phyloP scores from a whole-genome alignment of 140 eudicot genomes.

The Flaveria floridana region DNA sequence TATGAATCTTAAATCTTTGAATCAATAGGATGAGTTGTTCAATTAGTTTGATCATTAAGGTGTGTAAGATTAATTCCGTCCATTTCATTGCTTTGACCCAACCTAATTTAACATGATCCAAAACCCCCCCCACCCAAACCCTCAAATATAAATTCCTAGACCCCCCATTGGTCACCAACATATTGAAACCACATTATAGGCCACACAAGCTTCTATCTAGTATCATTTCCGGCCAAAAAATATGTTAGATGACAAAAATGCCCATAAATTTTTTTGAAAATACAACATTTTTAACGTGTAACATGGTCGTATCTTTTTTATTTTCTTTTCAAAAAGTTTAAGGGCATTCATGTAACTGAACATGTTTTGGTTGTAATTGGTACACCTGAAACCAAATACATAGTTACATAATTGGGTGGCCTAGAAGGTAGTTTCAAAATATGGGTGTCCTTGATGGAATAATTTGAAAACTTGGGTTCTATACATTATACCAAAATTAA shows the following conservation, averaged over 20 bases:
- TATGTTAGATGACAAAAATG: background rate
- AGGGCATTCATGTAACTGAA: background rate
- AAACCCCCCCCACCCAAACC: too few species aligned
- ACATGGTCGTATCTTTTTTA: background rate
- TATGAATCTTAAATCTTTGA: too few species aligned
- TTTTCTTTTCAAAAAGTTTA: background rate
- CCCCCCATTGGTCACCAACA: too few species aligned
- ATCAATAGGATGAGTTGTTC: too few species aligned
- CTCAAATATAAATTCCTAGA: too few species aligned
- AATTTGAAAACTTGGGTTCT: background rate
- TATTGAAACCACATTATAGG: background rate
- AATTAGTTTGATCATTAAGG: too few species aligned
- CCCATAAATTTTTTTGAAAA: background rate
- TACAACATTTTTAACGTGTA: background rate
- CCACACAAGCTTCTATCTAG: background rate
- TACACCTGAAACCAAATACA: background rate
- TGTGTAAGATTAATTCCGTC: too few species aligned
- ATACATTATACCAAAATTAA: background rate
- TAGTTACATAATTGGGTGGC: background rate
- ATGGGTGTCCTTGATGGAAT: background rate
- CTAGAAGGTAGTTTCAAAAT: constrained; percentile 4
- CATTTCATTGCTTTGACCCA: too few species aligned
- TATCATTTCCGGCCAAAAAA: background rate
- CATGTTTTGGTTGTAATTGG: background rate
- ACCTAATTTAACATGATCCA: too few species aligned